Evolutionary conservation across 2,329 filamentous ascomycete species (phyloP), one percentile per base, ranked within the genome.

Genomic region (Stemphylium lycopersici): DNA sequence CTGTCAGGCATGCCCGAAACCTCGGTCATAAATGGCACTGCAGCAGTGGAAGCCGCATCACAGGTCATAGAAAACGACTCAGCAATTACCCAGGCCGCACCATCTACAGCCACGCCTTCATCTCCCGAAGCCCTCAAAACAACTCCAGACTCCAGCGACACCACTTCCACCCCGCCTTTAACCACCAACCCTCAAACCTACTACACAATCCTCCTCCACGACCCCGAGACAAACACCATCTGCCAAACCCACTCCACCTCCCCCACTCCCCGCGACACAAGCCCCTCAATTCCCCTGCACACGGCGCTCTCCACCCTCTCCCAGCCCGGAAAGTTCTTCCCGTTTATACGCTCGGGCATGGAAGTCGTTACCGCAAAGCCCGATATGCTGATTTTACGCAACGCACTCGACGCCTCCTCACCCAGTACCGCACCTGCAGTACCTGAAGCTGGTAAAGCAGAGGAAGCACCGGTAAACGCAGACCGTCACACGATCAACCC

Each of bases 351-450:
- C 0, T 24, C 56, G 0, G 58, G 58, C 15, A 65, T 67, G 18
- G 70, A 74, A 38, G 58, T 73, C 11, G 53, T 73, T 18, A 64
- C 50, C n/a, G 64, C 63, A 1, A 71, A 65, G 8, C 57, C 61
- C 20, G 60, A 75, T 37, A 63, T 75, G 43, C 67, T 76, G 8
- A 57, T 74, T 10, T 55, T 74, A 1, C 68, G 71, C 15, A 57
- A 67, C 29, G 39, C 54, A 15, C 55, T 61, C 5, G 55, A 59
- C 7, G 10, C 40, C 6, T 42, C 6, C 6, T 42, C 6, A 18
- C 39, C 26, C 2, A 29, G 7, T 4, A 26, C 18, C 16, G n/a
- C 16, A n/a, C 26, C 16, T 24, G 10, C 13, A 11, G 13, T 18
- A 7, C 10, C 20, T 10, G 26, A 33, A 5, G 6, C 15, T 16